phyloP scores from a whole-genome alignment of 2,329 filamentous ascomycete species.

The Neopestalotiopsis clavispora region DNA sequence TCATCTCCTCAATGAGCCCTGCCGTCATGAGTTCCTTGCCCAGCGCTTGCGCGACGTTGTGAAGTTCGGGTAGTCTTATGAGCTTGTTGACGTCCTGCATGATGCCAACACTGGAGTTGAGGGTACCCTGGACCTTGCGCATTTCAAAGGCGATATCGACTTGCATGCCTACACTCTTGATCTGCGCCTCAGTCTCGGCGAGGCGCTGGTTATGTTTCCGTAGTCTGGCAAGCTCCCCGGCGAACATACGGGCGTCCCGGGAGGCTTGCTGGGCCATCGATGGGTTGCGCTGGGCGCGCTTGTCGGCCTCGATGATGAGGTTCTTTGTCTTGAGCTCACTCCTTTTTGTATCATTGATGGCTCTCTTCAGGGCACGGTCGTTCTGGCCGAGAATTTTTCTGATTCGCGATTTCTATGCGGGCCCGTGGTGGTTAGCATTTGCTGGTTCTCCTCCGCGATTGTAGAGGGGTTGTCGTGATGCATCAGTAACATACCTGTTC shows the following conservation, averaged over 20 bases:
- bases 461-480: slow-evolving; percentile 10
- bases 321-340: slow-evolving; percentile 87
- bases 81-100: slow-evolving; percentile 97
- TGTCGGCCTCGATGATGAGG: slow-evolving; percentile 82
- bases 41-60: slow-evolving; percentile 86
- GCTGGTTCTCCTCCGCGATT: too few relatives aligned
- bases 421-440: too few relatives aligned
- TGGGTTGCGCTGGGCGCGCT: slow-evolving; percentile 80
- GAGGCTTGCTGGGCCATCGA: slow-evolving; percentile 78
- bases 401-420: too few relatives aligned
- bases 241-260: slow-evolving; percentile 85
- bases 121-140: slow-evolving; percentile 92
- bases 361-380: too few relatives aligned
- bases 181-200: slow-evolving; percentile 86
- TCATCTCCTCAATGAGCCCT: slow-evolving; percentile 97
- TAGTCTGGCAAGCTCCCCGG: slow-evolving; percentile 82
- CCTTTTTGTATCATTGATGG: too few relatives aligned
- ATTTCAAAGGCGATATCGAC: slow-evolving; percentile 96
- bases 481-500: slow-evolving; percentile 70
- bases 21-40: slow-evolving; percentile 89
- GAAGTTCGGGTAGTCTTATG: slow-evolving; percentile 83
- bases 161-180: slow-evolving; percentile 94
- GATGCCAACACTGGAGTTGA: slow-evolving; percentile 83
- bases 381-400: too few relatives aligned
- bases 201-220: slow-evolving; percentile 78